phyloP scores from a whole-genome alignment of 768 basidiomycete species.

The Pleurotus sapidus region DNA sequence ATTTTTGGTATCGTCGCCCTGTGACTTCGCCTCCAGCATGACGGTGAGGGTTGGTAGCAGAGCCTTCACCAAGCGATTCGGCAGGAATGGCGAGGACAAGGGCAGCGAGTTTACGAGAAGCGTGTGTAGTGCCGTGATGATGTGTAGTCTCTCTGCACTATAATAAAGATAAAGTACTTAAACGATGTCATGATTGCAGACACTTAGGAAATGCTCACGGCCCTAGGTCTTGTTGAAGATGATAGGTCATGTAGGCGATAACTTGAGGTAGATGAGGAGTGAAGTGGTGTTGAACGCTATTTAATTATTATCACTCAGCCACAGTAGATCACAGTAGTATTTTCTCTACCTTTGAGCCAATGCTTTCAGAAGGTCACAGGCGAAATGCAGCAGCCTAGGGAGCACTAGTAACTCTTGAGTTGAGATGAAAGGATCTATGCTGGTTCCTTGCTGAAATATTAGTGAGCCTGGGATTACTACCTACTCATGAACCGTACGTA shows the following conservation, averaged over 20 bases:
- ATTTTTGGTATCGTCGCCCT: slow-evolving; percentile 19
- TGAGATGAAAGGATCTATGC: neutral
- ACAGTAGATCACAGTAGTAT: slow-evolving; percentile 1
- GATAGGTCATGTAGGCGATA: slow-evolving; percentile 49
- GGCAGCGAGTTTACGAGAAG: slow-evolving; percentile 42
- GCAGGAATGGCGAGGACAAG: slow-evolving; percentile 44
- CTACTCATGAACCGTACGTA: slow-evolving; percentile 9
- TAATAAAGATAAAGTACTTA: neutral
- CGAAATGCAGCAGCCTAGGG: neutral
- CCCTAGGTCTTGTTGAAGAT: slow-evolving; percentile 54
- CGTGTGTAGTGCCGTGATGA: slow-evolving; percentile 42
- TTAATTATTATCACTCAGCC: neutral
- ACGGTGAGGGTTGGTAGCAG: slow-evolving; percentile 46
- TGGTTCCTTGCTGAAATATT: neutral
- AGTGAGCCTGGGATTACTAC: too few species aligned
- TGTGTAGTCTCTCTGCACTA: slow-evolving; percentile 34
- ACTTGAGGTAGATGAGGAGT: slow-evolving; percentile 54
- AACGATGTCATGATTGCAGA: neutral
- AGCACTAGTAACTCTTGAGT: neutral
- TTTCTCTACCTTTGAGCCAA: neutral
- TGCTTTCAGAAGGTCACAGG: neutral
- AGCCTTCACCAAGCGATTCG: slow-evolving; percentile 53
- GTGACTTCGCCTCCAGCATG: slow-evolving; percentile 40
- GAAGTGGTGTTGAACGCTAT: slow-evolving; percentile 52
- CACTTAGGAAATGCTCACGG: slow-evolving; percentile 34